A percentile compares a stretch with the other conserved stretches of the same genome.
phyloP scores from a whole-genome alignment of 2,329 filamentous ascomycete genomes.

The Fusarium sp. region DNA sequence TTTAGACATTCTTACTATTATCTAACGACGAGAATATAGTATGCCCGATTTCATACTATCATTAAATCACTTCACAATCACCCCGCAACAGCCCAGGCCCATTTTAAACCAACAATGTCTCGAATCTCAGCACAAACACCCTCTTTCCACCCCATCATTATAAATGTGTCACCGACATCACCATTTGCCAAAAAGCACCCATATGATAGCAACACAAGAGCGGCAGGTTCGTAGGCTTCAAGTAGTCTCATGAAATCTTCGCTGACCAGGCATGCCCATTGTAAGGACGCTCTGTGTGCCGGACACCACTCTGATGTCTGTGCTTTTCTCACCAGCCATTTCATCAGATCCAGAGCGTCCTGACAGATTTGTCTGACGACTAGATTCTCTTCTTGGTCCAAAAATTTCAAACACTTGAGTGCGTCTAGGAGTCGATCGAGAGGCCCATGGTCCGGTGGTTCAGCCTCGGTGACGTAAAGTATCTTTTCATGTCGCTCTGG shows the following conservation, averaged over 20 bases:
- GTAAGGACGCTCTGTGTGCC: background rate
- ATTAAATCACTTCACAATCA: background rate
- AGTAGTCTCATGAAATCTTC: background rate
- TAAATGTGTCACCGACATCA: constrained; percentile 6
- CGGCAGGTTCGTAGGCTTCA: background rate
- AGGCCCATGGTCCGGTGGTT: background rate
- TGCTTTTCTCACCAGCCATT: constrained; percentile 8
- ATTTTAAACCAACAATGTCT: background rate
- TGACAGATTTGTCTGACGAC: constrained; percentile 3
- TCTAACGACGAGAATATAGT: no score
- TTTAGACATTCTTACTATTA: no score
- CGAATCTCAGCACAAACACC: constrained; percentile 6
- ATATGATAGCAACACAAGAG: background rate
- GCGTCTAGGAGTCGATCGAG: constrained; percentile 2
- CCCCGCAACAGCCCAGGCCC: constrained; percentile 3
- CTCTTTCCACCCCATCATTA: constrained; percentile 6
- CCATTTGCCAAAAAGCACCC: constrained; percentile 3
- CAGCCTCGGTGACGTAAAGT: constrained; percentile 1
- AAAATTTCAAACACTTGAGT: constrained; percentile 3
- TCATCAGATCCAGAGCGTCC: constrained; percentile 7
- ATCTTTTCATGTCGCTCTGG: background rate
- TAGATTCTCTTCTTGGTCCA: background rate
- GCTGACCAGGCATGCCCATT: background rate
- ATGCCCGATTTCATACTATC: background rate
- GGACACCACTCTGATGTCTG: constrained; percentile 8